Conservation (phyloP, 768 basidiomycete species). For the Lactarius pseudohatsudake region DNA sequence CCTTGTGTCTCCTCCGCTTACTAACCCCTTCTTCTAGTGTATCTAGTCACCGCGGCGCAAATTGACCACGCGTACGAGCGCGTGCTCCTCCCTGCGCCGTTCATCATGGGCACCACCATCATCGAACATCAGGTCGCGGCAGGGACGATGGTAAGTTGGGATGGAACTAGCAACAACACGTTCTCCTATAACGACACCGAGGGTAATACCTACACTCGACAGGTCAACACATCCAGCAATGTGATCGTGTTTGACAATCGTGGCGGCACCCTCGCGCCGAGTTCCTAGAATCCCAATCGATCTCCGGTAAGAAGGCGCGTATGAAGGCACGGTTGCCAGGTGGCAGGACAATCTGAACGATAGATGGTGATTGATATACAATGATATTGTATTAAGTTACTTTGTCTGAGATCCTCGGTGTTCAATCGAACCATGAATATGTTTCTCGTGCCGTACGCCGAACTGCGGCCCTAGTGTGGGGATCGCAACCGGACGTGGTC, state of each 20-base stretch:
- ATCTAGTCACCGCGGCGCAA: constrained; percentile 38
- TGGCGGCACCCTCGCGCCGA: constrained; percentile 42
- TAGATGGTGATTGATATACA: background rate
- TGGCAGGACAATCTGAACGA: constrained; percentile 31
- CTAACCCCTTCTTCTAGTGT: background rate
- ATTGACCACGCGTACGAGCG: constrained; percentile 75
- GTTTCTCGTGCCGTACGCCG: no score
- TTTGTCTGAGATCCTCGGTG: no score
- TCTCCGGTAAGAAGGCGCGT: constrained; percentile 7
- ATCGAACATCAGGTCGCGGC: constrained; percentile 56
- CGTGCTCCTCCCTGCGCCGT: constrained; percentile 54
- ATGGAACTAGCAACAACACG: constrained; percentile 69
- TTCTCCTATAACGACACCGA: constrained; percentile 58
- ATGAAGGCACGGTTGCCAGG: constrained; percentile 14
- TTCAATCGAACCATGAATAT: no score
- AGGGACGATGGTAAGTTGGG: constrained; percentile 39
- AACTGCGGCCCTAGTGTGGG: no score
- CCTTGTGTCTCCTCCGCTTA: background rate
- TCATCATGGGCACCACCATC: constrained; percentile 58
- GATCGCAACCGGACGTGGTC: no score
- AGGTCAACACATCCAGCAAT: constrained; percentile 60
- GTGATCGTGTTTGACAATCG: constrained; percentile 60
- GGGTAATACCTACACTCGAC: constrained; percentile 38
- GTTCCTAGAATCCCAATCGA: background rate
- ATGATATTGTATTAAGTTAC: constrained; percentile 10